Conservation (phyloP, 352 stramenopile genomes). For the Pythium sp. region DNA sequence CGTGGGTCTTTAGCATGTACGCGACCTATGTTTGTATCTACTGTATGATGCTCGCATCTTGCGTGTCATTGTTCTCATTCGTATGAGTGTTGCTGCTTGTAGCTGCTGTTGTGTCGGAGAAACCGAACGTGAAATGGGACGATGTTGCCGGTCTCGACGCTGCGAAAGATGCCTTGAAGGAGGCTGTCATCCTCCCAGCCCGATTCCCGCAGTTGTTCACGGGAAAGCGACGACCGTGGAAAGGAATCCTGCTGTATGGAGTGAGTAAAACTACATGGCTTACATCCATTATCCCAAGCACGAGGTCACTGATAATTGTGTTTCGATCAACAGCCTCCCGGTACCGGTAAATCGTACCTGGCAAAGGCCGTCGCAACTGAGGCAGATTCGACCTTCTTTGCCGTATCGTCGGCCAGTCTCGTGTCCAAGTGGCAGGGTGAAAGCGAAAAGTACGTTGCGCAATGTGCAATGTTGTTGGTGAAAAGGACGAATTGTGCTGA, state of each 20-base stretch:
- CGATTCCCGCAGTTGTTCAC: constrained; percentile 98
- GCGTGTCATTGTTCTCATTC: background rate
- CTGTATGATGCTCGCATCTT: background rate
- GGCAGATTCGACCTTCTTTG: constrained; percentile 98
- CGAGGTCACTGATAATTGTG: background rate
- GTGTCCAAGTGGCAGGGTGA: constrained; percentile 99
- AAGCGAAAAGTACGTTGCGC: constrained; percentile 74
- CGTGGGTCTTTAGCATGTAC: constrained; percentile 90
- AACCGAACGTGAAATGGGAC: constrained; percentile 95
- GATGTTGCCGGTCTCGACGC: constrained; percentile 97
- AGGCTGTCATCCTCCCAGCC: constrained; percentile 96
- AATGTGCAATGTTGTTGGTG: constrained; percentile 3
- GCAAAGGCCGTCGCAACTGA: constrained; percentile 99
- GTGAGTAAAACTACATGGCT: constrained; percentile 47
- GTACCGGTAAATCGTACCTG: constrained; percentile 95
- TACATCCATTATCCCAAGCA: background rate
- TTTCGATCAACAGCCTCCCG: constrained; percentile 48
- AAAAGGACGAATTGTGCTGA: background rate
- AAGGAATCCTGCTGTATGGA: constrained; percentile 97
- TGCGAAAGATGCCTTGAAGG: constrained; percentile 98
- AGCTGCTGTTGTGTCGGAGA: constrained; percentile 86
- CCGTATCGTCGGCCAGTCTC: constrained; percentile 96
- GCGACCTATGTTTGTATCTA: background rate
- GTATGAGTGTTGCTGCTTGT: constrained; percentile 4
- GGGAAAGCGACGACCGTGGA: constrained; percentile 88